Percentiles rank a stretch among this genome's conserved stretches.
Conservation (phyloP, 306 rosid genomes). For the Amphicarpaea edgeworthii region DNA sequence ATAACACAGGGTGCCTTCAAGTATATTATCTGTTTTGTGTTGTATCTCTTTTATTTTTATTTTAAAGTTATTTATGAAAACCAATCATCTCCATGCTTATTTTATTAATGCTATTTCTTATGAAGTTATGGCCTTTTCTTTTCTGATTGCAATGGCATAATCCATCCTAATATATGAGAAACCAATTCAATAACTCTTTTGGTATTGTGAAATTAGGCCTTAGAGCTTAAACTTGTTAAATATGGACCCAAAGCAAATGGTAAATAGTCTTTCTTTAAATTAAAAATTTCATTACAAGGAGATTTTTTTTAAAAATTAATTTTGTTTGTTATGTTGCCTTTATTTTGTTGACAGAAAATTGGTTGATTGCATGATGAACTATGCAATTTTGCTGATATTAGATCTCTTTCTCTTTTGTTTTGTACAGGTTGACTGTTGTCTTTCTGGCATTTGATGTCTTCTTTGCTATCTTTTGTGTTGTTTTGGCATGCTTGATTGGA, state of each 20-base stretch:
- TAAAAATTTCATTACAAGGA: neutral
- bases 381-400: neutral
- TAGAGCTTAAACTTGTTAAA: neutral
- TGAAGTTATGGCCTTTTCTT: neutral
- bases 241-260: neutral
- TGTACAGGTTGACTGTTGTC: slow-evolving; percentile 90
- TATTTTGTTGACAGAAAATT: neutral
- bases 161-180: neutral
- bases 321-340: neutral
- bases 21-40: neutral
- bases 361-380: slow-evolving; percentile 20
- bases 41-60: neutral
- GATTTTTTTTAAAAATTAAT: neutral
- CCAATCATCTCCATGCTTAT: slow-evolving; percentile 21
- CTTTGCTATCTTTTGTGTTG: slow-evolving; percentile 95
- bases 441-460: slow-evolving; percentile 95
- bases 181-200: neutral
- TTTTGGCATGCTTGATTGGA: slow-evolving; percentile 96
- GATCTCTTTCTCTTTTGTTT: slow-evolving; percentile 43
- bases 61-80: neutral
- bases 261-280: neutral
- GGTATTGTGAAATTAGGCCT: slow-evolving; percentile 19
- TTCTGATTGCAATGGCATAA: slow-evolving; percentile 4
- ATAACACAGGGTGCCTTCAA: neutral
- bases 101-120: slow-evolving; percentile 18